Conservation (phyloP, 2,329 filamentous ascomycete species). For the Alternaria panax region DNA sequence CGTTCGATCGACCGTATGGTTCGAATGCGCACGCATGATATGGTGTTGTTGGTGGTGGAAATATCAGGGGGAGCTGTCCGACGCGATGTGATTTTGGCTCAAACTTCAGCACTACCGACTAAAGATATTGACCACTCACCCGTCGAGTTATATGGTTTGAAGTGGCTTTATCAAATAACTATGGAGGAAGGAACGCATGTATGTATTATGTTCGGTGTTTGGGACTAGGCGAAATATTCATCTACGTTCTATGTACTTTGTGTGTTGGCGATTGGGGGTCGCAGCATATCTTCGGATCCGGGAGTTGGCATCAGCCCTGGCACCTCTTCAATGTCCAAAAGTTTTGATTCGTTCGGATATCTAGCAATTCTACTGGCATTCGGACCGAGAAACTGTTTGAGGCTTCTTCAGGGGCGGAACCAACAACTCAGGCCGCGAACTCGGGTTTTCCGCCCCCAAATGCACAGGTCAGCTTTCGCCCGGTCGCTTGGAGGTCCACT, state of each 20-base stretch:
- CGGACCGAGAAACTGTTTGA: neutral
- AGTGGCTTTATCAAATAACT: neutral
- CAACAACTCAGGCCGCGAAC: neutral
- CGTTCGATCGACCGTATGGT: neutral
- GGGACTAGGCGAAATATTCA: neutral
- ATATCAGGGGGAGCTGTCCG: neutral
- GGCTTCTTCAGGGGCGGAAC: neutral
- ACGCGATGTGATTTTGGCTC: too few relatives aligned
- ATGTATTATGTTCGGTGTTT: neutral
- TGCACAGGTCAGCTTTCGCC: neutral
- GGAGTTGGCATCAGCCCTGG: neutral
- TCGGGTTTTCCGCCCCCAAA: neutral
- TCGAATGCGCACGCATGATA: slow-evolving; percentile 7
- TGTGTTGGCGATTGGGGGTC: neutral
- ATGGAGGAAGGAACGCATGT: neutral
- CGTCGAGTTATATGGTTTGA: too few relatives aligned
- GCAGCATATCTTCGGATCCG: neutral
- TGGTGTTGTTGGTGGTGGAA: slow-evolving; percentile 9
- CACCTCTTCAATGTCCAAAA: neutral
- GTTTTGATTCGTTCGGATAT: neutral
- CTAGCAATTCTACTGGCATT: neutral
- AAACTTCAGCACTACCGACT: too few relatives aligned
- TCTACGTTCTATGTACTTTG: neutral
- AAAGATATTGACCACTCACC: too few relatives aligned
- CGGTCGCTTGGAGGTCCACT: neutral